These are phyloP conservation scores for Trichosporon ovoides DNA, from an alignment of 1,284 basidiomycete genomes.

Conservation along the genomic window DNA sequence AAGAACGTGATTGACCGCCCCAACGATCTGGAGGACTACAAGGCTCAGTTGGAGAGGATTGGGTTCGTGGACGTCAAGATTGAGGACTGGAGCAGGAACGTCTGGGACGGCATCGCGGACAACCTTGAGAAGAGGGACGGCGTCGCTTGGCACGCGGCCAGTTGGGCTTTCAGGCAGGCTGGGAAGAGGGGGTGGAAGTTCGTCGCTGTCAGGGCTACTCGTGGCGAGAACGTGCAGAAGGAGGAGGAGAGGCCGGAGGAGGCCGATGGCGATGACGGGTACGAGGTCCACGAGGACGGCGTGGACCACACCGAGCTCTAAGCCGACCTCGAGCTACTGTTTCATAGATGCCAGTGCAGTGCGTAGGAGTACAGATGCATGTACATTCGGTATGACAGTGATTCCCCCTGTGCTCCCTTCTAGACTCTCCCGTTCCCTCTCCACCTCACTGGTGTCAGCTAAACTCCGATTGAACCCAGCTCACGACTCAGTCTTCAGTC, in stretches of 20 bases:
- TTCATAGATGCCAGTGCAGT: no score
- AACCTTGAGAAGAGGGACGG: constrained; percentile 54
- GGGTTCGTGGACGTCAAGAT: constrained; percentile 58
- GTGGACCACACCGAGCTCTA: no score
- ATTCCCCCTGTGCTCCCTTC: no score
- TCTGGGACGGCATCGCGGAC: constrained; percentile 58
- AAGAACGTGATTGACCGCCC: constrained; percentile 53
- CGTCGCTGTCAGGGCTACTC: constrained; percentile 54
- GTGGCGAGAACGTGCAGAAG: background rate
- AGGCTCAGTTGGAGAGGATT: constrained; percentile 50
- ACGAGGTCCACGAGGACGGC: background rate
- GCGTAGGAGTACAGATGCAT: no score
- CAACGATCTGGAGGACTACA: constrained; percentile 52
- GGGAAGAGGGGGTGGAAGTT: constrained; percentile 54
- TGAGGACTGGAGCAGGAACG: constrained; percentile 59
- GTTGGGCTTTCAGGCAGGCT: constrained; percentile 49
- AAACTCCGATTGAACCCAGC: no score
- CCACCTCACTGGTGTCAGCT: no score
- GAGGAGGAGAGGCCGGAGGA: background rate
- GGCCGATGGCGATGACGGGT: background rate
- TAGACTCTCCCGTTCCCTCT: no score
- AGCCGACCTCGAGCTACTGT: no score
- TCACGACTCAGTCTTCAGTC: constrained; percentile 1
- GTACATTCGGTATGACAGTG: no score
- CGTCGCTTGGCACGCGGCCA: constrained; percentile 51